Base-by-base conservation (phyloP, 306 rosid species). In the Castanospermum australe region DNA sequence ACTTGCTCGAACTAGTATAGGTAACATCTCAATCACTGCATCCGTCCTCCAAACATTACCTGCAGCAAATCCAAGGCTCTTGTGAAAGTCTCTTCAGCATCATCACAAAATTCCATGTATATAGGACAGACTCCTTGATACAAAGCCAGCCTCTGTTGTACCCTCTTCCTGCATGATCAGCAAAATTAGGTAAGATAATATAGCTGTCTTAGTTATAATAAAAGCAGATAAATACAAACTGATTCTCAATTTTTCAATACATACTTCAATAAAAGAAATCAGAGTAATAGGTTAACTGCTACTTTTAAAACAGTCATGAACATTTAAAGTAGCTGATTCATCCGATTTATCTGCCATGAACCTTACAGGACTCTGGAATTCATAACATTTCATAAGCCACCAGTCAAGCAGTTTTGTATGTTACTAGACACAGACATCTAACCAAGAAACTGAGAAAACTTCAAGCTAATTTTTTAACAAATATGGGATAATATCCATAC, bases 81-180 rank as follows among this genome's bases (percentile, higher is more conserved):
- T 21, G 63, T 64, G 64, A 93, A 93, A 59, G 92, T 93, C 71
- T 84, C 88, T 76, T 93, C 98, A 39, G 98, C 78, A 79, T 95
- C 98, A 4, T 91, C 94, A 2, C 89, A 85, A 79, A 95, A 95
- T 38, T 91, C 89, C 97, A 91, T 90, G 92, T 86, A 83, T 73
- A 93, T 75, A 14, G 99, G 98, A 67, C 97, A 91, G 20, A 91
- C 97, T 68, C 99, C 99, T 88, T 95, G 97, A 84, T 95, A 95
- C 76, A 88, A 79, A 80, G 99, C 94, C 86, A 95, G 64, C 62
- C 96, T 87, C 71, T 89, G 98, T 45, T 87, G 98, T 71, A 90
- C 90, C 78, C 93, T 85, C 91, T 95, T 91, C 67, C 99, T 93
- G 91, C 86, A 82, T 8, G 69, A 73, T 54, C 83, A 81, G 75